phyloP scores from a whole-genome alignment of 2,329 filamentous ascomycete genomes.

The Cladosporium sp. region DNA sequence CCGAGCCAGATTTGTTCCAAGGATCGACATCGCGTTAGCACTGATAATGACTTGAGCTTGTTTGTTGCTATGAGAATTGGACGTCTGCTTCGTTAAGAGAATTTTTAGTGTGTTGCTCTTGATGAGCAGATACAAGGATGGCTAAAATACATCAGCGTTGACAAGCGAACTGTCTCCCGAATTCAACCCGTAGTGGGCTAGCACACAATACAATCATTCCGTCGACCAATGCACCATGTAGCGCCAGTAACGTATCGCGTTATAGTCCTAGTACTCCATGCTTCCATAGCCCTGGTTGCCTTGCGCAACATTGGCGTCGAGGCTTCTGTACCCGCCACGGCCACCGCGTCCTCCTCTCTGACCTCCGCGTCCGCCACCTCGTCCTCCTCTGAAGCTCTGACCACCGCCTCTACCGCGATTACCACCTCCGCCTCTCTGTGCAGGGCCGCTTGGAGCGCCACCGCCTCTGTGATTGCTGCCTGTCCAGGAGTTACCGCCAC shows the following conservation, averaged over 20 bases:
- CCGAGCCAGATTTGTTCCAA: background rate
- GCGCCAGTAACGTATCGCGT: background rate
- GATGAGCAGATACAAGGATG: background rate
- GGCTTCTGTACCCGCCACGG: conserved; percentile 41
- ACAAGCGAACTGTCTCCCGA: background rate
- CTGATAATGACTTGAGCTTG: background rate
- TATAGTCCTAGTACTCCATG: conserved; percentile 35
- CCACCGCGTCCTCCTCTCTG: conserved; percentile 31
- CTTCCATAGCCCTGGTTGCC: conserved; percentile 36
- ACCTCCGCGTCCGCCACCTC: conserved; percentile 29
- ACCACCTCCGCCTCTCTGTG: conserved; percentile 40
- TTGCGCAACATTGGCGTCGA: conserved; percentile 44
- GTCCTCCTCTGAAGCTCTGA: conserved; percentile 24
- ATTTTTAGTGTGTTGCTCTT: background rate
- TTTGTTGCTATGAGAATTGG: background rate
- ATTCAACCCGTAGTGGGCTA: background rate
- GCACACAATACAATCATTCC: background rate
- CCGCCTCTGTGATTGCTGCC: conserved; percentile 51
- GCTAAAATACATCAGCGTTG: background rate
- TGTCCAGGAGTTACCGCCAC: conserved; percentile 41
- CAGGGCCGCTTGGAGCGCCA: conserved; percentile 17
- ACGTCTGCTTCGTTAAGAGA: background rate
- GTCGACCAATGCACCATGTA: background rate
- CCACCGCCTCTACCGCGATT: conserved; percentile 49
- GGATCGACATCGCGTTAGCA: no score